Percentiles rank a stretch among this genome's conserved stretches.
Evolutionary conservation across 352 stramenopile species (phyloP).

Genomic region (Pythium periplocum): DNA sequence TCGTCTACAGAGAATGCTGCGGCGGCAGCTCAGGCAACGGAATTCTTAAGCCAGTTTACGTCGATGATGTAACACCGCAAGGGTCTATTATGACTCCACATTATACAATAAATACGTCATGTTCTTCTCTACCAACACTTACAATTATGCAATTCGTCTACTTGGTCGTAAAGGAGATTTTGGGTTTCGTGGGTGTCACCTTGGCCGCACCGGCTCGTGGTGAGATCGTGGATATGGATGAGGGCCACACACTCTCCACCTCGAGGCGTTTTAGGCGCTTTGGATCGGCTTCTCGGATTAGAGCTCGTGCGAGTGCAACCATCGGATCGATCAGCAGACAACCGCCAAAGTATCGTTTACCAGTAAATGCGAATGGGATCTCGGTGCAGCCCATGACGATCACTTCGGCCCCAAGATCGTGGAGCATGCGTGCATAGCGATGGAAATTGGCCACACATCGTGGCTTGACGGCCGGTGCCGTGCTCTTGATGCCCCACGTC

Average conservation of each 20-base stretch:
- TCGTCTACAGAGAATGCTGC: conserved; percentile 17
- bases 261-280: conserved; percentile 35
- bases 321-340: conserved; percentile 66
- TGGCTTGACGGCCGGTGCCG: conserved; percentile 43
- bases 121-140: too few species aligned
- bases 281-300: conserved; percentile 61
- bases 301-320: conserved; percentile 60
- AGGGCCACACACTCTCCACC: conserved; percentile 11
- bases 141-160: too few species aligned
- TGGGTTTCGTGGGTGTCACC: too few species aligned
- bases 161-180: too few species aligned
- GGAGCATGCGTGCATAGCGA: conserved; percentile 41
- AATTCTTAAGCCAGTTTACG: conserved; percentile 55
- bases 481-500: conserved; percentile 73
- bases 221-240: conserved; percentile 18
- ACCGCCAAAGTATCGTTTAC: conserved; percentile 32
- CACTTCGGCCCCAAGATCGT: conserved; percentile 42
- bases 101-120: too few species aligned
- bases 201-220: too few species aligned
- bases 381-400: conserved; percentile 77
- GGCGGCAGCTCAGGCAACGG: conserved; percentile 41
- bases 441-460: conserved; percentile 57
- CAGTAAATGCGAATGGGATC: conserved; percentile 68
- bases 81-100: too few species aligned
- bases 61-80: conserved; percentile 27